phyloP scores from a whole-genome alignment of 2,329 filamentous ascomycete species.

The Parafenestella ontariensis region DNA sequence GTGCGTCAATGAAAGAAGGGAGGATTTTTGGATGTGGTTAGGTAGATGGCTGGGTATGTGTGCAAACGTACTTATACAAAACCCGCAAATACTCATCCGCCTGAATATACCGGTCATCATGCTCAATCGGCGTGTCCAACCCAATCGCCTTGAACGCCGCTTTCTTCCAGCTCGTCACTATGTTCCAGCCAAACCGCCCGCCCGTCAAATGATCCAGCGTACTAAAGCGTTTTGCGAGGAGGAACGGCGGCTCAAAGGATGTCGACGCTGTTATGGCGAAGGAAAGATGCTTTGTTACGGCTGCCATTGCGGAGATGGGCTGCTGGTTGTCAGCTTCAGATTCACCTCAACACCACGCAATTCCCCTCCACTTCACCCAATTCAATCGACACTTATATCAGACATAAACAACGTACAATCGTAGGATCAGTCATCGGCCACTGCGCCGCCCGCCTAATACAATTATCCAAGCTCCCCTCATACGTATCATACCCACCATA shows the following conservation, averaged over 20 bases:
- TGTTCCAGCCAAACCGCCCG: conserved; percentile 71
- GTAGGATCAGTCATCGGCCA: conserved; percentile 71
- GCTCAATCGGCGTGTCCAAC: conserved; percentile 63
- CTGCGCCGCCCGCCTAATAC: conserved; percentile 67
- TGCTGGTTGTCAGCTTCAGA: conserved; percentile 10
- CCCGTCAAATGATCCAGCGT: conserved; percentile 68
- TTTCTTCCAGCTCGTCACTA: conserved; percentile 70
- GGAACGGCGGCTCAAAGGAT: conserved; percentile 67
- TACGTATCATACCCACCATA: conserved; percentile 71
- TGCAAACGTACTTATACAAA: conserved; percentile 62
- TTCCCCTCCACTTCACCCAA: no score
- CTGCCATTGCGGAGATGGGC: conserved; percentile 67
- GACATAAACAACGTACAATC: conserved; percentile 55
- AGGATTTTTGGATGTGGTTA: no score
- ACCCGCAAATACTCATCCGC: conserved; percentile 72
- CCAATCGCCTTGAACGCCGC: conserved; percentile 69
- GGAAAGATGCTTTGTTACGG: conserved; percentile 68
- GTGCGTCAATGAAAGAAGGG: neutral
- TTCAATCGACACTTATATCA: no score
- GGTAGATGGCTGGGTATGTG: no score
- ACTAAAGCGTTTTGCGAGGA: conserved; percentile 68
- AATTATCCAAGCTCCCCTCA: conserved; percentile 65
- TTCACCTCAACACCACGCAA: no score
- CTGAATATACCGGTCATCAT: conserved; percentile 69
- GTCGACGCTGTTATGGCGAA: conserved; percentile 71